Base-by-base conservation (phyloP, 2,329 filamentous ascomycete genomes). In the Hypoxylon sp. region DNA sequence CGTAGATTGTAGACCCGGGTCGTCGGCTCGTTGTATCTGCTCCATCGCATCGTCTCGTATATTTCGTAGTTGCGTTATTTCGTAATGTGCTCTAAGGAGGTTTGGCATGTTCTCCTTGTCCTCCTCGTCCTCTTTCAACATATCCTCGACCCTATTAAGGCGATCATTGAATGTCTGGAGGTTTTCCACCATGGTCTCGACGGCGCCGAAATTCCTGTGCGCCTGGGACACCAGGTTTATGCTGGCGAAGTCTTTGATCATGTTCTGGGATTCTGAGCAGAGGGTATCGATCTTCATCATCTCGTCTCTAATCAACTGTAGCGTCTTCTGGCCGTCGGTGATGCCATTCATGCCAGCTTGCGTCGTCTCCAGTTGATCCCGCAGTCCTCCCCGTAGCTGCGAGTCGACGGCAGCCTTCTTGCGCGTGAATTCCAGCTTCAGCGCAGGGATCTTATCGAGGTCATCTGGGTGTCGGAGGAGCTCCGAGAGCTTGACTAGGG, bases 221-320 rank as follows among this genome's bases (percentile, higher is more conserved):
- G 96, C 96, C 80, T 97, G 93, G 58, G 95, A 95, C 57, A 96
- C 92, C 65, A 93, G 83, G 78, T 96, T 96, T 83, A 97, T 96
- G 76, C 93, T 93, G 33, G 91, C 91, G 79, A 99, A 98, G 82
- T 99, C 96, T 75, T 92, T 90, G 75, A 99, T 97, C 89, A 97
- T 97, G 77, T 93, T 93, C 82, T 98, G 95, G 57, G 94, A 94
- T 80, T 99, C 96, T 68, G 94, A 93, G 82, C 96, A 99, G 69
- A 99, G 87, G 81, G 93, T 93, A 82, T 99, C 96, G 74, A 99
- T 98, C 81, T 95, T 96, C 84, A 96, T 93, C 88, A 99, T 96
- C 82, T 99, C 96, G 71, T 98, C 95, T 79, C 97, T 97, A 80
- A 97, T 97, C 73, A 91, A 88, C 76, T 93, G 91, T 33, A 99